Percentiles rank a stretch among this genome's conserved stretches.
phyloP scores from a whole-genome alignment of 1,284 basidiomycete genomes.

The Trametes polyzona region DNA sequence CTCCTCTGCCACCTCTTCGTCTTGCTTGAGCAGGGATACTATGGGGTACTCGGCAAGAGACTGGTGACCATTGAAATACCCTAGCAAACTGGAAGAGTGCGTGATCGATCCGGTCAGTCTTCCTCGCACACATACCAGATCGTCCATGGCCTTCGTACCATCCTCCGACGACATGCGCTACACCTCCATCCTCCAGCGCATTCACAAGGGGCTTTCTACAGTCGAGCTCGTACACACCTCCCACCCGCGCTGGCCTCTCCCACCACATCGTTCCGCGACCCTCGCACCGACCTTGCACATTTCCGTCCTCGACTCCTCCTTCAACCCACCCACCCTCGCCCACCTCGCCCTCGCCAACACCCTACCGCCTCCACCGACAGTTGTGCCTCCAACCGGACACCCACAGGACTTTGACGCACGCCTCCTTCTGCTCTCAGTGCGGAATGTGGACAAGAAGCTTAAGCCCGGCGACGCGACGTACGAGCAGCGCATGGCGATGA shows the following conservation, averaged over 20 bases:
- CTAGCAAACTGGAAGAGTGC: neutral
- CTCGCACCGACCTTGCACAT: conserved; percentile 43
- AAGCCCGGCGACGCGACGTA: conserved; percentile 76
- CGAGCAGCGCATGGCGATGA: conserved; percentile 82
- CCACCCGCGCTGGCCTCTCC: conserved; percentile 60
- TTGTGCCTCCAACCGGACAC: neutral
- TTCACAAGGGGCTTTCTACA: conserved; percentile 50
- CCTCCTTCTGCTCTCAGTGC: conserved; percentile 83
- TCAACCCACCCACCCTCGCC: conserved; percentile 91
- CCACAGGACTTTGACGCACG: conserved; percentile 67
- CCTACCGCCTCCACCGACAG: conserved; percentile 33
- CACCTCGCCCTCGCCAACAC: conserved; percentile 79
- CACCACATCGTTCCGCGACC: conserved; percentile 9
- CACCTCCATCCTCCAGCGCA: conserved; percentile 38
- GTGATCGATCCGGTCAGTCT: conserved; percentile 8
- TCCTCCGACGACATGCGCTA: conserved; percentile 10
- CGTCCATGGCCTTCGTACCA: neutral
- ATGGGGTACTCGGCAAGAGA: no score
- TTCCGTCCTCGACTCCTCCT: conserved; percentile 88
- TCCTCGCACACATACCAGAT: neutral
- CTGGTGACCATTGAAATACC: no score
- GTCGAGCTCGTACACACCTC: conserved; percentile 59
- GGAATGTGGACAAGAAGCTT: conserved; percentile 88
- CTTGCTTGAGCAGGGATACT: neutral
- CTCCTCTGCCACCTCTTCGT: neutral